Conservation (phyloP, 148 eudicot genomes). For the Nepenthes gracilis region DNA sequence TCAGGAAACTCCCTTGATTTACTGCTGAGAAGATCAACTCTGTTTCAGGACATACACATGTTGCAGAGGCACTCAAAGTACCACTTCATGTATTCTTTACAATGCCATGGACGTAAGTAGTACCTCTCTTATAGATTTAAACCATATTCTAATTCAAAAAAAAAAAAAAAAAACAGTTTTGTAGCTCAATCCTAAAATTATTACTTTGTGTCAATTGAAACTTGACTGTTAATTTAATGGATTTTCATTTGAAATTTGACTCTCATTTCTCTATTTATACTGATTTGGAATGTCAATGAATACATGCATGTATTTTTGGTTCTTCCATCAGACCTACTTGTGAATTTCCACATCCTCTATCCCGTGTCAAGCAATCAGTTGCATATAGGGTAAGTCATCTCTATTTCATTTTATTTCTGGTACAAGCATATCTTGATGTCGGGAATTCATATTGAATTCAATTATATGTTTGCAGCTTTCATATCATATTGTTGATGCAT, state of each 20-base stretch:
- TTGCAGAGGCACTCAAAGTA: constrained; percentile 58
- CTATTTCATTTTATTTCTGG: neutral
- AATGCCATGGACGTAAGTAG: constrained; percentile 79
- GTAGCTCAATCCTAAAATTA: no score
- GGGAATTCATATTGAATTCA: constrained; percentile 2
- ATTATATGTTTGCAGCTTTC: constrained; percentile 53
- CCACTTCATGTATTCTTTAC: constrained; percentile 66
- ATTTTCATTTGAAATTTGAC: no score
- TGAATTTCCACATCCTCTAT: constrained; percentile 79
- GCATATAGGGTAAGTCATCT: constrained; percentile 46
- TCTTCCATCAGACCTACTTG: constrained; percentile 53
- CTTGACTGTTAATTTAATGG: no score
- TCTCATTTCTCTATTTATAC: no score
- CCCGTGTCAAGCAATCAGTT: constrained; percentile 60
- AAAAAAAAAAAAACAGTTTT: no score
- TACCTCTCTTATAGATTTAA: neutral
- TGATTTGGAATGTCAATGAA: no score
- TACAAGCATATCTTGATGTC: neutral
- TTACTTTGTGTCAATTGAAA: no score
- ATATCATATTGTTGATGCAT: constrained; percentile 73
- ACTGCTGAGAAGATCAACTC: neutral
- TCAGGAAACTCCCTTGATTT: no score
- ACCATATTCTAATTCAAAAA: no score
- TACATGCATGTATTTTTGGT: neutral
- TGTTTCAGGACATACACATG: constrained; percentile 54